Percentiles rank a stretch among this genome's conserved stretches.
Conservation (phyloP, 257 asterid genomes). For the Nicotiana sylvestris region DNA sequence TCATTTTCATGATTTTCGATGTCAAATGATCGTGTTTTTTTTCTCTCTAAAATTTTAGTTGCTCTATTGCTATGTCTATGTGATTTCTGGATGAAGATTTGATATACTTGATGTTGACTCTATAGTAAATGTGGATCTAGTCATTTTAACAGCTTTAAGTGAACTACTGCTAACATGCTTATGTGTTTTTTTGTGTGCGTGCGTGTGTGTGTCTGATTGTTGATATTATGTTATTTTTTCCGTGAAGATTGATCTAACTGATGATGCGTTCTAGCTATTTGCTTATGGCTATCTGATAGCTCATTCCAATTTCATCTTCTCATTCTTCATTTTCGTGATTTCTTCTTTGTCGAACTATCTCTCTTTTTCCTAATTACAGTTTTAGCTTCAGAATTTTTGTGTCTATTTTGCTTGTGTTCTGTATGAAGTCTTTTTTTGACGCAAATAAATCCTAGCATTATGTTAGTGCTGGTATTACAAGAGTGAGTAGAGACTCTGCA, state of each 20-base stretch:
- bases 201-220: background rate
- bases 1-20: background rate
- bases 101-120: background rate
- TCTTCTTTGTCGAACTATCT: background rate
- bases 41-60: no score
- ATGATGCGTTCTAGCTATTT: background rate
- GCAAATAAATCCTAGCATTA: no score
- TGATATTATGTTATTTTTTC: background rate
- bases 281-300: background rate
- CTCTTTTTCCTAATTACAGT: background rate
- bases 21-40: no score
- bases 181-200: background rate
- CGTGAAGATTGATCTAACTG: background rate
- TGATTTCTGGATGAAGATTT: background rate
- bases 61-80: background rate
- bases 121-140: background rate
- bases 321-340: background rate
- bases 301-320: background rate
- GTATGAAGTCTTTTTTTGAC: background rate
- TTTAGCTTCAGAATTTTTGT: slow-evolving; percentile 1
- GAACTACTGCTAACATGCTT: background rate
- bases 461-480: no score
- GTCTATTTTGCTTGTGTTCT: background rate
- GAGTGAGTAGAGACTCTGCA: no score
- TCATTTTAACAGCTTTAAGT: background rate